Evolutionary conservation across 2,329 filamentous ascomycete species (phyloP), one percentile per base, ranked within the genome.

Genomic region (Cladobotryum mycophilum): DNA sequence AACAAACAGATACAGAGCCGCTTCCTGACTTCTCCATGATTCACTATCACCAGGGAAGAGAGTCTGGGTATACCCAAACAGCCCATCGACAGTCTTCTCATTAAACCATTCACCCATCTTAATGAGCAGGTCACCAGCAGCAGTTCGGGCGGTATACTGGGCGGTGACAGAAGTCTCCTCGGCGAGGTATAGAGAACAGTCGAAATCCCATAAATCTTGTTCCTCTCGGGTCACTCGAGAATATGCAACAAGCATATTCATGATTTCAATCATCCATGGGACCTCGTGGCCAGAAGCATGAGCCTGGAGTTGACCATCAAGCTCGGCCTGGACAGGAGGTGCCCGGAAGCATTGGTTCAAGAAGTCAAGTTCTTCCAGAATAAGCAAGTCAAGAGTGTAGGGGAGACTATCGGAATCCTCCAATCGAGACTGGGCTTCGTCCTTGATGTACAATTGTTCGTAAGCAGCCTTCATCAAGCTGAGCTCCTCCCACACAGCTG

Each of bases 141-240:
- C 93, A 15, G 89, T 95, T 58, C 93, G 84, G 13, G 93, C 88
- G 0, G 93, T 96, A 70, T 97, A 99, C 67, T 97, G 97, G 33
- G 91, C 88, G 12, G 90, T 96, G 15, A 96, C 87, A 2, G 90
- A 92, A 2, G 89, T 92, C 70, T 97, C 92, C 68, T 99, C 93
- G 1, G 90, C 92, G 43, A 99, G 77, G 69, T 95, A 99, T 2
- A 99, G 80, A 52, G 95, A 97, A 58, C 95, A 87, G 67, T 99
- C 93, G 55, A 96, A 89, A 60, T 96, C 89, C 93, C 93, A 99
- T 9, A 99, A 72, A 7, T 88, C 89, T 70, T 96, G 89, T 64
- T 97, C 93, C 67, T 99, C 93, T 25, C 82, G 84, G 2, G 88
- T 91, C 60, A 99, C 95, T 57, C 92, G 89, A 12, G 90, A 86